Conservation (phyloP, 2,329 filamentous ascomycete species). For the Colletotrichum sp. region DNA sequence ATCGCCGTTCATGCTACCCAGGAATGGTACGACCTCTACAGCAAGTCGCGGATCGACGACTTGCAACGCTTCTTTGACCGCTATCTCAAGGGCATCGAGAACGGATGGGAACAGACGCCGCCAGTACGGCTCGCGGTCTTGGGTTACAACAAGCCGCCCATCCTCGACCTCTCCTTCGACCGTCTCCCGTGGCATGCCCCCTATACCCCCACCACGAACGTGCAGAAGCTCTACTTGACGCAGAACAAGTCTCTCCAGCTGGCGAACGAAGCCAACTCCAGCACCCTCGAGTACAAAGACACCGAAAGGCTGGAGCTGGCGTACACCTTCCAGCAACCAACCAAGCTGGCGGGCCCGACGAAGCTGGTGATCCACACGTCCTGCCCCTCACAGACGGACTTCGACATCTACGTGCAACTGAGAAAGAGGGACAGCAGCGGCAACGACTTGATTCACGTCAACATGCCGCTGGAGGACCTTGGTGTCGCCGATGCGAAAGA, state of each 20-base stretch:
- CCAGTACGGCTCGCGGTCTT: slow-evolving; percentile 1
- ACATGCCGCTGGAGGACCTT: not conserved
- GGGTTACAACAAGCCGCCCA: not conserved
- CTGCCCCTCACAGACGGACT: not conserved
- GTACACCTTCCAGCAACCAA: not conserved
- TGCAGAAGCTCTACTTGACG: not conserved
- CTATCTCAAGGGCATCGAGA: slow-evolving; percentile 9
- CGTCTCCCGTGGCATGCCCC: not conserved
- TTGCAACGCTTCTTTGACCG: slow-evolving; percentile 25
- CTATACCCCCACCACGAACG: not conserved
- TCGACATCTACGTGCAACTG: not conserved
- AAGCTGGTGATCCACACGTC: not conserved
- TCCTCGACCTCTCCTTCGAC: not conserved
- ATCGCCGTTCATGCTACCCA: slow-evolving; percentile 26
- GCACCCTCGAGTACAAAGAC: not conserved
- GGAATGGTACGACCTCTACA: slow-evolving; percentile 34
- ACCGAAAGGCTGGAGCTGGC: not conserved
- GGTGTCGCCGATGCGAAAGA: not conserved
- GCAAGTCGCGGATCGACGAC: slow-evolving; percentile 22
- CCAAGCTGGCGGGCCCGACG: not conserved
- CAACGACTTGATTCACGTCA: not conserved
- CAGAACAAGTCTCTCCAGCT: not conserved
- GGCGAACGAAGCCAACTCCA: not conserved
- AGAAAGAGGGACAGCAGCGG: not conserved
- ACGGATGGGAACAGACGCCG: slow-evolving; percentile 25